A percentile compares a stretch with the other conserved stretches of the same genome.
phyloP scores from a whole-genome alignment of 768 basidiomycete genomes.

The Russula foetens region DNA sequence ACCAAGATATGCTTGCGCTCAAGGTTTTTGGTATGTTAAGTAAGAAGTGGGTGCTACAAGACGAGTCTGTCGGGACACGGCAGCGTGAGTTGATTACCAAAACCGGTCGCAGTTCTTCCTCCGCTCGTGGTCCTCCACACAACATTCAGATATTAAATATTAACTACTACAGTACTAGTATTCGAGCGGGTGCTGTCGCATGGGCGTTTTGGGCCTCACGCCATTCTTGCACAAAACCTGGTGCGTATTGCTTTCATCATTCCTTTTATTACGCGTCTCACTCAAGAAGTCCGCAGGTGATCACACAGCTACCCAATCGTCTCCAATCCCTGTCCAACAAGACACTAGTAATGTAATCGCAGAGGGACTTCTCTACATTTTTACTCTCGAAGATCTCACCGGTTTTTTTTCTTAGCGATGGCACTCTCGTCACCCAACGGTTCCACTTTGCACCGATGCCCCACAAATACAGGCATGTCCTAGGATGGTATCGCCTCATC shows the following conservation, averaged over 20 bases:
- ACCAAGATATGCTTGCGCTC: background rate
- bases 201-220: constrained; percentile 67
- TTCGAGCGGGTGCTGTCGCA: constrained; percentile 24
- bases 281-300: constrained; percentile 49
- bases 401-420: constrained; percentile 47
- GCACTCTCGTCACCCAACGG: constrained; percentile 77
- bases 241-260: constrained; percentile 29
- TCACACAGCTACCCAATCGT: constrained; percentile 56
- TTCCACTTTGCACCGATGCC: constrained; percentile 64
- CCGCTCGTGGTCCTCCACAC: no score
- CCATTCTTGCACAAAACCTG: constrained; percentile 63
- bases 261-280: background rate
- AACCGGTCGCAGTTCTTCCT: background rate
- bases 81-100: constrained; percentile 11
- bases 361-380: background rate
- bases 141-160: no score
- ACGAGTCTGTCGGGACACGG: background rate
- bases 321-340: constrained; percentile 54
- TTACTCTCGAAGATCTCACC: background rate
- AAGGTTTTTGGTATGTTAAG: background rate
- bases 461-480: constrained; percentile 58
- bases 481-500: constrained; percentile 70
- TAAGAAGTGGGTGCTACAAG: background rate
- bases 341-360: constrained; percentile 62
- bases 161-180: no score